Percentiles rank a stretch among this genome's conserved stretches.
phyloP scores from a whole-genome alignment of 768 basidiomycete genomes.

The Phallus indusiatus region DNA sequence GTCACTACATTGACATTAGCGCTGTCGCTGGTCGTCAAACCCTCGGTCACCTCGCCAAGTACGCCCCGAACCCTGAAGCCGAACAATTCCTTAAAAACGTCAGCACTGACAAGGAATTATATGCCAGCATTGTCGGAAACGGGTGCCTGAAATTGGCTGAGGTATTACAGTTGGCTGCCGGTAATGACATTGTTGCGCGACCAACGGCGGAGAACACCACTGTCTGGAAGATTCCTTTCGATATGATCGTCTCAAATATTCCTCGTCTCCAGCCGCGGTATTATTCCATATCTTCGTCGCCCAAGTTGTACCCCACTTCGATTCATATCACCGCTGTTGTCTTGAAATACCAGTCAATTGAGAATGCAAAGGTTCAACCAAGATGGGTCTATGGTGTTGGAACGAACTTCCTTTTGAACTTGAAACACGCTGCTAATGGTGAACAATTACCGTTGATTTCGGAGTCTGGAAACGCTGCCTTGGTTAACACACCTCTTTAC shows the following conservation, averaged over 20 bases:
- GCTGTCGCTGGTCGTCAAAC: slow-evolving; percentile 93
- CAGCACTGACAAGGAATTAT: slow-evolving; percentile 82
- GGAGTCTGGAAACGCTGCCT: slow-evolving; percentile 25
- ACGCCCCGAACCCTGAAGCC: slow-evolving; percentile 74
- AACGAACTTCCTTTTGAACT: slow-evolving; percentile 91
- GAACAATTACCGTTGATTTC: slow-evolving; percentile 41
- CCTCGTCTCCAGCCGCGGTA: slow-evolving; percentile 94
- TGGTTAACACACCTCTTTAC: slow-evolving; percentile 54
- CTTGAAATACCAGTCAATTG: slow-evolving; percentile 76
- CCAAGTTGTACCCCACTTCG: slow-evolving; percentile 78
- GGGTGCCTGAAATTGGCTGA: slow-evolving; percentile 90
- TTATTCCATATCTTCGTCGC: slow-evolving; percentile 97
- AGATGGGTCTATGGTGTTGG: slow-evolving; percentile 84
- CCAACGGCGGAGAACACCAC: slow-evolving; percentile 74
- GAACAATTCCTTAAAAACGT: slow-evolving; percentile 64
- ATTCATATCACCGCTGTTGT: slow-evolving; percentile 96
- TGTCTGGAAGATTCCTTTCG: slow-evolving; percentile 88
- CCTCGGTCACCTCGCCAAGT: slow-evolving; percentile 78
- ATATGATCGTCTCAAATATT: slow-evolving; percentile 89
- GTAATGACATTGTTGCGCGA: slow-evolving; percentile 50
- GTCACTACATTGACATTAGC: slow-evolving; percentile 95
- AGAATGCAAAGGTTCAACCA: slow-evolving; percentile 38
- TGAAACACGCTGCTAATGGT: slow-evolving; percentile 65
- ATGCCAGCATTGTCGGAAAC: slow-evolving; percentile 62
- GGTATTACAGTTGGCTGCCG: slow-evolving; percentile 83